Conservation (phyloP, 2,329 filamentous ascomycete genomes). For the Arthrinium phaeospermum region DNA sequence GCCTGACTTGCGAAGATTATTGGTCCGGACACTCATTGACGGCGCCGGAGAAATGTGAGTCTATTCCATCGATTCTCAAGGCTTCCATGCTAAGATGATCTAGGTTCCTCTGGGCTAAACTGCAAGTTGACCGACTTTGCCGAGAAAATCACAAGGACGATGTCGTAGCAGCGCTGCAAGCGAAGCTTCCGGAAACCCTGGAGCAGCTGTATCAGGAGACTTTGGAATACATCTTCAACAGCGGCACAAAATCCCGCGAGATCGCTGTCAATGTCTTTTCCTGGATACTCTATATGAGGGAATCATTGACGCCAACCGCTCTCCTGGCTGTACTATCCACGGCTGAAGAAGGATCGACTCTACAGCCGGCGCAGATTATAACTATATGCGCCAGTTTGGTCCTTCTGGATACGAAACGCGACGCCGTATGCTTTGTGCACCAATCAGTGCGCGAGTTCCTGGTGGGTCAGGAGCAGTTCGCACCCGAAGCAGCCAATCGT, state of each 20-base stretch:
- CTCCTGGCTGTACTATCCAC: neutral
- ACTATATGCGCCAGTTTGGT: neutral
- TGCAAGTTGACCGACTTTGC: neutral
- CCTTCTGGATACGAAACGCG: neutral
- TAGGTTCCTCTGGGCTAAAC: neutral
- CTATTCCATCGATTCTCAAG: neutral
- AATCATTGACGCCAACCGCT: neutral
- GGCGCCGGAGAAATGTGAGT: conserved; percentile 1
- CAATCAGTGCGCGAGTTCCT: neutral
- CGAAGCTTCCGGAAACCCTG: neutral
- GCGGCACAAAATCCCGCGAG: neutral
- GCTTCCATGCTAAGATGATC: neutral
- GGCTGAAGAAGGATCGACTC: neutral
- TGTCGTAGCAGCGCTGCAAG: neutral
- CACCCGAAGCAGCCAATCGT: neutral
- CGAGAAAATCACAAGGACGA: neutral
- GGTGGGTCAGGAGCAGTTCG: neutral
- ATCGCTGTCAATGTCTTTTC: neutral
- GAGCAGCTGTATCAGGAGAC: neutral
- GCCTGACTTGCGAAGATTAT: neutral
- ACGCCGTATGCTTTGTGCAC: neutral
- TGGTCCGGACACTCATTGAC: neutral
- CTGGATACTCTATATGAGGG: neutral
- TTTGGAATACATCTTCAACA: neutral
- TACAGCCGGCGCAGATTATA: neutral